Percentiles rank a stretch among this genome's conserved stretches.
phyloP scores from a whole-genome alignment of 2,329 filamentous ascomycete species.

The Colletotrichum tofieldiae region DNA sequence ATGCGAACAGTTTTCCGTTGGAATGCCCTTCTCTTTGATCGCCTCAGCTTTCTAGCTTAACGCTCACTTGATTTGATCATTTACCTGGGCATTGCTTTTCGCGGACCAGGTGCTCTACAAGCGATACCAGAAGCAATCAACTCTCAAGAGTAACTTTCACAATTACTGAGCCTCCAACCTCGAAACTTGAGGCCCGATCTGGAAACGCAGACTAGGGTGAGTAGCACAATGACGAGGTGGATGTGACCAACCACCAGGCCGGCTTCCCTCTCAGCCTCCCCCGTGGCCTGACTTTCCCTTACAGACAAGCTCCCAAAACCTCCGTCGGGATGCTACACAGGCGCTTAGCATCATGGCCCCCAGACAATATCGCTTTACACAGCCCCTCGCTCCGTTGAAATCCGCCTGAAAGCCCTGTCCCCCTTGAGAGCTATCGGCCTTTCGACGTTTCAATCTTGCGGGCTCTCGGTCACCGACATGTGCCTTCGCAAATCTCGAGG shows the following conservation, averaged over 20 bases:
- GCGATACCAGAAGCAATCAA: not conserved
- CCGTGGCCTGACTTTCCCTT: slow-evolving; percentile 18
- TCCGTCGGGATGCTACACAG: not conserved
- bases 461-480: not conserved
- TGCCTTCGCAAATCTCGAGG: not conserved
- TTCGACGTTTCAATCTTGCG: not conserved
- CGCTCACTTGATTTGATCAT: too few relatives aligned
- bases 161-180: not conserved
- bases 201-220: slow-evolving; percentile 13
- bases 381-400: not conserved
- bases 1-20: not conserved
- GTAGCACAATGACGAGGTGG: slow-evolving; percentile 9
- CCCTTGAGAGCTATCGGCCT: not conserved
- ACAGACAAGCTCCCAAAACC: not conserved
- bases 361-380: not conserved
- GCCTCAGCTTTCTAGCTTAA: not conserved
- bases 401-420: not conserved
- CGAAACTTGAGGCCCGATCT: slow-evolving; percentile 14
- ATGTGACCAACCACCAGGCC: slow-evolving; percentile 12
- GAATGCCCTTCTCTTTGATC: not conserved
- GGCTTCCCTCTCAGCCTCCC: slow-evolving; percentile 34
- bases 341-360: not conserved
- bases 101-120: too few relatives aligned
- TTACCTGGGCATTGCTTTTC: not conserved
- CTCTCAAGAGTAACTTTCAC: not conserved